These are phyloP conservation scores for Musa troglodytarum DNA, from an alignment of 176 grass and related monocot genomes.

Conservation along the genomic window DNA sequence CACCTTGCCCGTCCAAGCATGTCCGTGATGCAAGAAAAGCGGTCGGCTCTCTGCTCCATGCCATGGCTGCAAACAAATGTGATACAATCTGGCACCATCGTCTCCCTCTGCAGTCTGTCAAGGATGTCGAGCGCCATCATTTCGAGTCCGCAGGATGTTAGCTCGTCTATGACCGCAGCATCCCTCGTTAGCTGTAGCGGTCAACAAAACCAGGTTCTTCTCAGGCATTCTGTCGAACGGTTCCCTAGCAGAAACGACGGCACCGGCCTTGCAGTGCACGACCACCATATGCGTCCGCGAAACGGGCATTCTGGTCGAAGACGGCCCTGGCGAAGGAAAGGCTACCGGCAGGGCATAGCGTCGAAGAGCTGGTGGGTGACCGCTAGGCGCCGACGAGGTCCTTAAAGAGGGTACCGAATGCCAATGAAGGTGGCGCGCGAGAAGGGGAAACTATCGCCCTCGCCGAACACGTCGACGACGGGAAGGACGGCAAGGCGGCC, in stretches of 20 bases:
- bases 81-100: conserved; percentile 43
- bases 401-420: too few relatives aligned
- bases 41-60: conserved; percentile 30
- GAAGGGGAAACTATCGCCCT: too few relatives aligned
- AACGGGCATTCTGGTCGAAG: too few relatives aligned
- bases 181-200: conserved; percentile 18
- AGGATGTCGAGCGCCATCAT: conserved; percentile 49
- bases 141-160: conserved; percentile 53
- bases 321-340: too few relatives aligned
- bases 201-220: background rate
- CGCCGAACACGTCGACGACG: too few relatives aligned
- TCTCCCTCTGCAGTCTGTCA: conserved; percentile 41
- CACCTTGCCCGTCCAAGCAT: conserved; percentile 44
- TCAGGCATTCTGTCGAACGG: background rate
- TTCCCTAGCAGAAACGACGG: background rate
- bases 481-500: too few relatives aligned
- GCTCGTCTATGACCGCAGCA: conserved; percentile 28
- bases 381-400: too few relatives aligned
- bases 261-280: too few relatives aligned
- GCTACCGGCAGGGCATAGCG: too few relatives aligned
- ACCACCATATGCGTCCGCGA: too few relatives aligned
- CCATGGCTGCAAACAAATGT: conserved; percentile 49
- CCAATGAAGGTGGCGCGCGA: too few relatives aligned
- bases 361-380: too few relatives aligned
- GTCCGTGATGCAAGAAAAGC: conserved; percentile 52